A percentile compares a stretch with the other conserved stretches of the same genome.
Evolutionary conservation across 768 basidiomycete species (phyloP).

Genomic region (Suillus fuscotomentosus): DNA sequence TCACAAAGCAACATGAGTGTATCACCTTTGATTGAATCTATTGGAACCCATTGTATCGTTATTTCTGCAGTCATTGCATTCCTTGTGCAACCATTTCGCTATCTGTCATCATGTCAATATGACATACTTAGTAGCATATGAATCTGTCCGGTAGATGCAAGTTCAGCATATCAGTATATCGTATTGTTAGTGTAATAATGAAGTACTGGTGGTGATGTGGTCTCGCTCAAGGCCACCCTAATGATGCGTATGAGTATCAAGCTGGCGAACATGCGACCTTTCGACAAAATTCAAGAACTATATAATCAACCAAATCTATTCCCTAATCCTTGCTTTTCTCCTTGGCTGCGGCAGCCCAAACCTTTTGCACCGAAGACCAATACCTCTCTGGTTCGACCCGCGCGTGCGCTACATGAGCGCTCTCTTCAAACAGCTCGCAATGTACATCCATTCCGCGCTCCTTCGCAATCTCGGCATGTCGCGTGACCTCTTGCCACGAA

Average conservation of each 20-base stretch:
- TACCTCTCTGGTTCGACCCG: constrained; percentile 25
- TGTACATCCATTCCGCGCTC: constrained; percentile 22
- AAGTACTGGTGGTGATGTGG: neutral
- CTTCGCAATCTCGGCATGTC: constrained; percentile 24
- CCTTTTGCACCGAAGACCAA: constrained; percentile 20
- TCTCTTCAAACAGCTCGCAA: constrained; percentile 31
- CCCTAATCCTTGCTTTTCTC: neutral
- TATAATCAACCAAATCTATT: neutral
- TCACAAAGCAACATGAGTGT: constrained; percentile 5
- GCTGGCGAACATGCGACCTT: neutral
- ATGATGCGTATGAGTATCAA: neutral
- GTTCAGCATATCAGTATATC: neutral
- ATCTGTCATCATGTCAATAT: neutral
- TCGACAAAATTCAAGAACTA: neutral
- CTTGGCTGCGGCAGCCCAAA: constrained; percentile 18
- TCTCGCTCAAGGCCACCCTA: neutral
- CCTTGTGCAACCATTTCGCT: neutral
- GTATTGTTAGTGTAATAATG: neutral
- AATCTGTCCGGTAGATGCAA: neutral
- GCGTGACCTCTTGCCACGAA: constrained; percentile 24
- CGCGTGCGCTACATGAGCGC: constrained; percentile 34
- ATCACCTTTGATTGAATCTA: neutral
- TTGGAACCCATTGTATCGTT: neutral
- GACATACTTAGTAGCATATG: neutral
- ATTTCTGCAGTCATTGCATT: neutral